Base-by-base conservation (phyloP, 306 rosid genomes). In the Biancaea sappan region DNA sequence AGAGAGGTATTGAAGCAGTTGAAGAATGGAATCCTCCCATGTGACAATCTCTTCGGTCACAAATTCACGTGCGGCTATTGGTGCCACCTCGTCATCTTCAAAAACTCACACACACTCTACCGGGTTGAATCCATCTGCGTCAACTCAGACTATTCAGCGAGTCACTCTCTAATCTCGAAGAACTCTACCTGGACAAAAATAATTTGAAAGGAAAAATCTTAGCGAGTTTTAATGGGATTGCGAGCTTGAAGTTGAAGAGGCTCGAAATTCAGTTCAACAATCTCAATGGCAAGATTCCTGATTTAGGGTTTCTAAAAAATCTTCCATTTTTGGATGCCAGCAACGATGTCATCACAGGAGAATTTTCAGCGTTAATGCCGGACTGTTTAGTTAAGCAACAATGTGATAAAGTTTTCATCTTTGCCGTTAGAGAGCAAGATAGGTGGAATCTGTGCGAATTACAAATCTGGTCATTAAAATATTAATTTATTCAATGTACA, bases 11-110 rank as follows among this genome's bases (percentile, higher is more conserved):
- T 92, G 29, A 87, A 87, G 72, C 67, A 81, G 53, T 69, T 92
- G 0, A 85, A 85, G 84, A 77, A 86, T 41, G 72, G 61, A 13
- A 7, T 92, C 10, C 75, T 81, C 72, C 96, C 98, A 0, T 92
- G 98, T 74, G 96, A 90, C 77, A 81, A 43, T 67, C 93, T 92
- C 75, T 92, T 88, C 80, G 47, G 83, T 61, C 81, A 88, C 19
- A 79, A 54, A 5, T 92, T 90, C 82, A 88, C 90, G 14, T 91
- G 96, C 60, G 96, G 96, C 5, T 85, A 88, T 77, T 78, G 95
- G 44, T 90, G 98, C 74, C 94, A 92, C 65, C 11, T 10, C 14
- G 61, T 58, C 26, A 83, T 84, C 22, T 79, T 88, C 0, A 78
- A 34, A 34, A 34, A 34, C 3, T 34, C 37, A 86, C 95, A 59